These are phyloP conservation scores for Trichaptum fuscoviolaceum DNA, from an alignment of 768 basidiomycete genomes.

Conservation along the genomic window DNA sequence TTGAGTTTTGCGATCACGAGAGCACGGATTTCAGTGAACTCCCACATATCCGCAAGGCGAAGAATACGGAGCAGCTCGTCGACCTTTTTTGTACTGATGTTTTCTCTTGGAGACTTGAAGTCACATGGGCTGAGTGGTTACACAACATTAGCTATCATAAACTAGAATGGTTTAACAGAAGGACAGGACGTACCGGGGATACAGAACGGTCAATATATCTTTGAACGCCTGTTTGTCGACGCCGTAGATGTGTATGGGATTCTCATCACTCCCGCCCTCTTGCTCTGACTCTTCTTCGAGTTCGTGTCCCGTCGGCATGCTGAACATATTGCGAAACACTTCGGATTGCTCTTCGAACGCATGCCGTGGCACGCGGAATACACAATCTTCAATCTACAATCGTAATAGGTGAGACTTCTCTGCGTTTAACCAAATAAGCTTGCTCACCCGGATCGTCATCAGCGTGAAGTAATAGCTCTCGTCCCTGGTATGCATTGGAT, in stretches of 20 bases:
- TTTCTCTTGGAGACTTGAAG: neutral
- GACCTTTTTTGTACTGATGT: constrained; percentile 3
- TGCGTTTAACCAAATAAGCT: neutral
- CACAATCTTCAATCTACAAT: constrained; percentile 30
- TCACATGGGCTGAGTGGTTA: neutral
- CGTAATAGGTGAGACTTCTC: neutral
- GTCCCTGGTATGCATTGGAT: neutral
- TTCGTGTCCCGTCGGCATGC: constrained; percentile 28
- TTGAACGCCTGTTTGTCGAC: constrained; percentile 22
- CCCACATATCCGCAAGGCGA: constrained; percentile 33
- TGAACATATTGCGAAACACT: constrained; percentile 23
- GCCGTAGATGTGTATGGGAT: constrained; percentile 25
- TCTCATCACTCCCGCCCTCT: constrained; percentile 26
- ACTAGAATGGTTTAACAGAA: neutral
- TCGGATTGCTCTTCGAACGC: constrained; percentile 26
- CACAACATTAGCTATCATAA: neutral
- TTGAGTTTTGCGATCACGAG: constrained; percentile 35
- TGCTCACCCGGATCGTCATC: neutral
- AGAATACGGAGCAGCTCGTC: constrained; percentile 40
- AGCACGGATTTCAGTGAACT: constrained; percentile 35
- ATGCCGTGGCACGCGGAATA: constrained; percentile 34
- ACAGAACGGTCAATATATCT: constrained; percentile 22
- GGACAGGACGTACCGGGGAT: constrained; percentile 20
- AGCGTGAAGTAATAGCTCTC: neutral
- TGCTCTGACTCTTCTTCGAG: constrained; percentile 7